These are phyloP conservation scores for Salix exigua DNA, from an alignment of 345 rosid species.

Conservation along the genomic window DNA sequence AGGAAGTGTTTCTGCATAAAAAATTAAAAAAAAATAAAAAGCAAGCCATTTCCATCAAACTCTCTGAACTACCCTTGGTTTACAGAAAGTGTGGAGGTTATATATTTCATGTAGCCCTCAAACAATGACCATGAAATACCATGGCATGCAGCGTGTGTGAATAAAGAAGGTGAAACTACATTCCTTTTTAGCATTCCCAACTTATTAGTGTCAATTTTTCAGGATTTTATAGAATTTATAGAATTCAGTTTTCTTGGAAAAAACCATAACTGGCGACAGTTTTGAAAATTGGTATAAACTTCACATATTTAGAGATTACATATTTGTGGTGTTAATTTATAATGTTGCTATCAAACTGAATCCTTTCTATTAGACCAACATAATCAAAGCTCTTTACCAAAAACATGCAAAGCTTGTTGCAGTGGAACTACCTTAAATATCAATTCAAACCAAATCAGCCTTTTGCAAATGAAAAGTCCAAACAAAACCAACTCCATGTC, in stretches of 20 bases:
- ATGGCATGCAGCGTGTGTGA: background rate
- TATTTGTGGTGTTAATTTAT: background rate
- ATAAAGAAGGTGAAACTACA: background rate
- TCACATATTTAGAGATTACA: background rate
- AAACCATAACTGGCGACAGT: background rate
- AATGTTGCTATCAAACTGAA: background rate
- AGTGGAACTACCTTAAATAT: background rate
- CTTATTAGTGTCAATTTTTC: background rate
- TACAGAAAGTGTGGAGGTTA: background rate
- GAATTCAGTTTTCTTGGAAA: background rate
- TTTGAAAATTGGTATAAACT: too few species aligned
- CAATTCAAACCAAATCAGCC: background rate
- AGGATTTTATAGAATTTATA: background rate
- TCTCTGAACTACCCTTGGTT: conserved; percentile 4
- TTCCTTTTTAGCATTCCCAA: background rate
- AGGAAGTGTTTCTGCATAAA: conserved; percentile 61
- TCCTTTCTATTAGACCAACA: background rate
- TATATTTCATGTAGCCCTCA: background rate
- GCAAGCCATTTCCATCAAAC: conserved; percentile 16
- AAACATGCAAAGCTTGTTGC: background rate
- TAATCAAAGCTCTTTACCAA: background rate
- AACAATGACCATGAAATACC: background rate
- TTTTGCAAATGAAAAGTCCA: background rate
- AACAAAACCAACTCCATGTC: background rate
- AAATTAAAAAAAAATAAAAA: too few species aligned